Evolutionary conservation across 2,329 filamentous ascomycete species (phyloP), one percentile per base, ranked within the genome.

Genomic region (Huntiella savannae): DNA sequence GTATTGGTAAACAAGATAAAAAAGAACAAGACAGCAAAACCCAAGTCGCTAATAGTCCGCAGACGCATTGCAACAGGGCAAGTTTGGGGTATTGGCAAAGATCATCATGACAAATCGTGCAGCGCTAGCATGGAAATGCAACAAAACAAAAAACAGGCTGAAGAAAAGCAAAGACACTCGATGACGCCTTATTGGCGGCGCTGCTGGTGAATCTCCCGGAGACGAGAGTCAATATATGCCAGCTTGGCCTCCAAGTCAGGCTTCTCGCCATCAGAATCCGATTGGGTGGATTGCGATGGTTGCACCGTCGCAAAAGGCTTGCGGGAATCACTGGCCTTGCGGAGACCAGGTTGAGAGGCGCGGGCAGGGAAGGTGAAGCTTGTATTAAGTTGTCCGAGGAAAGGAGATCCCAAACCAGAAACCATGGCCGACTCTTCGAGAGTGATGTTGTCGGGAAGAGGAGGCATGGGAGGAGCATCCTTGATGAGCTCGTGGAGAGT

Each of bases 331-430:
- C 40, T 33, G 45, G 63, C 57, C 15, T 63, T 61, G 40, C 40
- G 33, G n/a, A 36, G 17, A 10, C 61, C 59, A 2, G 65, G 63
- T 52, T 68, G 66, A 32, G 65, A 67, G 28, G 70, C 57, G 36
- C 75, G 67, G 49, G 70, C 72, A n/a, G 75, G 75, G 51, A 77
- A 75, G 40, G 74, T 77, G 54, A 73, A 67, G 57, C 69, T 75
- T 10, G 68, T 63, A 47, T 58, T 62, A 7, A 63, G 56, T 33
- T 63, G 63, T 7, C 44, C 44, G 5, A 65, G 61, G 51, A 79
- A 78, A 0, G 75, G 75, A 4, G 75, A 79, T 28, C 75, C 71
- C 3, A 79, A 63, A 11, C 65, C 62, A 36, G 66, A 67, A 17
- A 16, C n/a, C 22, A 58, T 43, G 10, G 49, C 45, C 5, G 52